Percentiles rank a stretch among this genome's conserved stretches.
These are phyloP conservation scores for Kockovaella imperatae DNA, from an alignment of 768 basidiomycete genomes.

Conservation along the genomic window DNA sequence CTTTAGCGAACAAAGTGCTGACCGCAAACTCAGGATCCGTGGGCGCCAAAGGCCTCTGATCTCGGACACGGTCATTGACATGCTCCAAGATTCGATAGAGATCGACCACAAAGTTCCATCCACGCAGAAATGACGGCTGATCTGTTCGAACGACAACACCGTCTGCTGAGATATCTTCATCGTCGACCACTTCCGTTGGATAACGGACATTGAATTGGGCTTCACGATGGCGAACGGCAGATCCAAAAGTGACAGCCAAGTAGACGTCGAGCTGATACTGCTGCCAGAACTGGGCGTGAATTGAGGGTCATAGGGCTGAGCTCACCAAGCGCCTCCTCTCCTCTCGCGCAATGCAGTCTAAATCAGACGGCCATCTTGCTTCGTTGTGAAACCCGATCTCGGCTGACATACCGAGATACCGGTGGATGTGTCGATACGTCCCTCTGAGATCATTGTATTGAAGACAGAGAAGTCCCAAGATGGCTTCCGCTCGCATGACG, in stretches of 20 bases:
- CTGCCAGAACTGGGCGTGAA: slow-evolving; percentile 36
- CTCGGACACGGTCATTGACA: slow-evolving; percentile 3
- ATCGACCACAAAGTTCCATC: slow-evolving; percentile 36
- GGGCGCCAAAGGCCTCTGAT: no score
- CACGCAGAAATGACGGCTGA: slow-evolving; percentile 19
- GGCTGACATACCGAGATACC: slow-evolving; percentile 22
- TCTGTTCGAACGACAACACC: slow-evolving; percentile 3
- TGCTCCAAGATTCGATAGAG: slow-evolving; percentile 39
- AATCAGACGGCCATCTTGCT: slow-evolving; percentile 22
- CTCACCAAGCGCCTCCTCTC: slow-evolving; percentile 35
- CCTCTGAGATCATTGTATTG: slow-evolving; percentile 25
- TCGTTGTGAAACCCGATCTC: slow-evolving; percentile 32
- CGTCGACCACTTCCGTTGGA: slow-evolving; percentile 30
- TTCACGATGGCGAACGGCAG: slow-evolving; percentile 27
- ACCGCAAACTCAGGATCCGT: no score
- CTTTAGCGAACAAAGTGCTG: no score
- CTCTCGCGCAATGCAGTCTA: slow-evolving; percentile 24
- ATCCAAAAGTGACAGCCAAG: slow-evolving; percentile 27
- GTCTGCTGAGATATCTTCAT: slow-evolving; percentile 20
- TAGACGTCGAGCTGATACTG: slow-evolving; percentile 32
- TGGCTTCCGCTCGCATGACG: slow-evolving; percentile 21
- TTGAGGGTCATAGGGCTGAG: neutral
- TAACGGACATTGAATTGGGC: slow-evolving; percentile 29
- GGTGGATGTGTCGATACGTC: slow-evolving; percentile 20
- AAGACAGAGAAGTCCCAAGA: slow-evolving; percentile 24